Conservation (phyloP, 345 rosid species). For the Xanthoceras sorbifolium region DNA sequence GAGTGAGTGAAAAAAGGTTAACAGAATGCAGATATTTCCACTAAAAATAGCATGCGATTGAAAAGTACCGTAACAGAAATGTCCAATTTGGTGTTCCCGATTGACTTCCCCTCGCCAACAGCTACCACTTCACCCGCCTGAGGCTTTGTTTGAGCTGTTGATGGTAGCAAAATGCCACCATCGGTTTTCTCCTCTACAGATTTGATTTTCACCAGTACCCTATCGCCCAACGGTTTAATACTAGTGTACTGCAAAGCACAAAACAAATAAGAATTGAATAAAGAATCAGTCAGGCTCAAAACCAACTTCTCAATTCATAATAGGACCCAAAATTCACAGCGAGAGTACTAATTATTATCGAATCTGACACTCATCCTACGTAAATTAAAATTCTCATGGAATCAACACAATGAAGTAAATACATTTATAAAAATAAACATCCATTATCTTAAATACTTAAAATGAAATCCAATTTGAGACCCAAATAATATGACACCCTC, state of each 20-base stretch:
- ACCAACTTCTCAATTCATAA: background rate
- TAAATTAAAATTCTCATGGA: background rate
- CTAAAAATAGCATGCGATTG: background rate
- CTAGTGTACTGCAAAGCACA: conserved; percentile 60
- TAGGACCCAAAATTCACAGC: background rate
- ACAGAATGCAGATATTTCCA: background rate
- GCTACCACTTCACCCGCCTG: conserved; percentile 95
- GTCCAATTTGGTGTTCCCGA: conserved; percentile 63
- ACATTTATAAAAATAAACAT: background rate
- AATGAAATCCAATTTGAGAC: background rate
- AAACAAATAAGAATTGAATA: background rate
- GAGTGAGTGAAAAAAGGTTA: background rate
- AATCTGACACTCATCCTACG: background rate
- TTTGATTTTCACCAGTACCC: conserved; percentile 89
- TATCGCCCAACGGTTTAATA: conserved; percentile 80
- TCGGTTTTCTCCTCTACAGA: conserved; percentile 74
- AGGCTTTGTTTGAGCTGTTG: conserved; percentile 81
- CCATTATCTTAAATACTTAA: background rate
- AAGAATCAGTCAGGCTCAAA: background rate
- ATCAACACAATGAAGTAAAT: background rate
- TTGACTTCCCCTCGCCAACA: conserved; percentile 80
- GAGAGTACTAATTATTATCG: no score
- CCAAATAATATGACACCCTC: background rate
- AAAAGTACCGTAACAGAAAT: conserved; percentile 49
- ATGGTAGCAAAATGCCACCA: conserved; percentile 87